Evolutionary conservation across 2,329 filamentous ascomycete species (phyloP), one percentile per base, ranked within the genome.

Genomic region (Pseudogymnoascus sp.): DNA sequence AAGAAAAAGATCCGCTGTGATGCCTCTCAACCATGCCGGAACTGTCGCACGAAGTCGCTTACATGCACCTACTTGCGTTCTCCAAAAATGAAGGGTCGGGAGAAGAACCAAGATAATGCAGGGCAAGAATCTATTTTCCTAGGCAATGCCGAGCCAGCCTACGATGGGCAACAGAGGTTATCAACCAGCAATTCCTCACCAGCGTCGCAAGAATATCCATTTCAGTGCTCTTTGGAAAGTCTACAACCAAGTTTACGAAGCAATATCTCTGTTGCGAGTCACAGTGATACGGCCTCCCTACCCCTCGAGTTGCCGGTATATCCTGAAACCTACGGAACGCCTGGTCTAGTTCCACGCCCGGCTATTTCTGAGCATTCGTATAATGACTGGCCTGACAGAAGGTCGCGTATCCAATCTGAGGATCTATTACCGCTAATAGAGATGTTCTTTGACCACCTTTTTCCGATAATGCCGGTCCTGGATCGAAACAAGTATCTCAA

Each of bases 391-490:
- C 50, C 50, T 57, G 11, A 31, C 50, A 31, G 19, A 33, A 57
- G 11, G 8, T n/a, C 50, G 50, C 50, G n/a, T 33, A 33, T 13
- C 9, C 50, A 33, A 11, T 9, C 13, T 33, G 50, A 8, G 9
- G 50, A 57, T 33, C 50, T 57, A 9, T 19, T 57, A 8, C 50
- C 50, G 50, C 21, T 57, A 57, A 33, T 57, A 19, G 50, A 57
- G 50, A 57, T 82, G 68, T 86, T 82, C 75, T 84, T 85, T 73
- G 75, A 77, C 67, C 78, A 84, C 71, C 78, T 86, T 61, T 86
- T 85, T 66, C 81, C 83, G 33, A 82, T 82, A 62, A 82, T 84
- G 75, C 83, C 83, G 0, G 78, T 86, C 11, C 72, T 85, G 8
- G 81, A 84, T 31, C 50, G 50, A 57, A 57, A 57, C 50, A 57